phyloP scores from a whole-genome alignment of 768 basidiomycete genomes.

The Trametes cinnabarina region DNA sequence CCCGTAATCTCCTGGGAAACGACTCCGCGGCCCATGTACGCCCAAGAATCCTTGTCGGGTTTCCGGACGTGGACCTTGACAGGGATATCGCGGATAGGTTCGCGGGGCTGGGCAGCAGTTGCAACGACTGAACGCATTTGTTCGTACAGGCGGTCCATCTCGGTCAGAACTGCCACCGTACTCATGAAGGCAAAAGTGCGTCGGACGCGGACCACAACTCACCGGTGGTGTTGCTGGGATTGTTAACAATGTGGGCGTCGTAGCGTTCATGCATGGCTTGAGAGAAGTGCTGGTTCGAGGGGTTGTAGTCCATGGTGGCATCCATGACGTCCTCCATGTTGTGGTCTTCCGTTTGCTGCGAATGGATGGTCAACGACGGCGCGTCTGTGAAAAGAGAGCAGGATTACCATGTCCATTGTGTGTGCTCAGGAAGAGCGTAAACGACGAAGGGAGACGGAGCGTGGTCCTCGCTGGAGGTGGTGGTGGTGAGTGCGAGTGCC shows the following conservation, averaged over 20 bases:
- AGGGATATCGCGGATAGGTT: slow-evolving; percentile 57
- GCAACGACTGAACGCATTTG: slow-evolving; percentile 22
- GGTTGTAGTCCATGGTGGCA: slow-evolving; percentile 17
- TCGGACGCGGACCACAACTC: slow-evolving; percentile 14
- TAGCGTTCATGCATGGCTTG: slow-evolving; percentile 7
- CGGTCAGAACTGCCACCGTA: slow-evolving; percentile 22
- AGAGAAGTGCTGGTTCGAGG: slow-evolving; percentile 4
- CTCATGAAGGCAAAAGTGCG: slow-evolving; percentile 15
- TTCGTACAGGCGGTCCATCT: slow-evolving; percentile 24
- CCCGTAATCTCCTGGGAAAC: slow-evolving; percentile 74
- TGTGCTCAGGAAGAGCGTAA: not conserved
- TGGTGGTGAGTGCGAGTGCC: not conserved
- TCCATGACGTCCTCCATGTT: slow-evolving; percentile 27
- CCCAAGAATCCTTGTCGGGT: slow-evolving; percentile 78
- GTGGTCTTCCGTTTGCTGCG: slow-evolving; percentile 20
- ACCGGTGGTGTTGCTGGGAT: slow-evolving; percentile 6
- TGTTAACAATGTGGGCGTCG: not conserved
- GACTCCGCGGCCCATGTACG: slow-evolving; percentile 74
- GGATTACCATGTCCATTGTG: slow-evolving; percentile 19
- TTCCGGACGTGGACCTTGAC: slow-evolving; percentile 83
- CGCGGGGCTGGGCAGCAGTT: slow-evolving; percentile 12
- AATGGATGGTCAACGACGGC: not conserved
- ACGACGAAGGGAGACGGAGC: not conserved
- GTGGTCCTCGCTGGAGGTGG: slow-evolving; percentile 4
- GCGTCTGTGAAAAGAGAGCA: not conserved